Evolutionary conservation across 1,139 yeast species (phyloP).

Genomic region (Taphrina confusa): DNA sequence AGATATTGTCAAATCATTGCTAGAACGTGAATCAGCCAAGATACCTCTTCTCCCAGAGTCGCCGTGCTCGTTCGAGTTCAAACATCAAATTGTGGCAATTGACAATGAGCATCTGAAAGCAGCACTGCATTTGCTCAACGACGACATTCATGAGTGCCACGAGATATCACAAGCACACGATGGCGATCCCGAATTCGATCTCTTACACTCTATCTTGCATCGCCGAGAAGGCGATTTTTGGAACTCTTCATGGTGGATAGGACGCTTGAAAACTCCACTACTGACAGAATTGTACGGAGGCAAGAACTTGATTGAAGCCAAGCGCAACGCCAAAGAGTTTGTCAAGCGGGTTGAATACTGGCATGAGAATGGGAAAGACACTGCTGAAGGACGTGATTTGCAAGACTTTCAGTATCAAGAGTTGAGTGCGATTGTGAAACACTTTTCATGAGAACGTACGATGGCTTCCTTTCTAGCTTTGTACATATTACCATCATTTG

Average conservation of each 20-base stretch:
- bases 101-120: neutral
- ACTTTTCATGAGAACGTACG: constrained; percentile 1
- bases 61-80: neutral
- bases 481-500: no score
- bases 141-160: constrained; percentile 25
- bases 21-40: neutral
- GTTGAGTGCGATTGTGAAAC: constrained; percentile 4
- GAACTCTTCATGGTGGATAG: constrained; percentile 19
- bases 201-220: constrained; percentile 12
- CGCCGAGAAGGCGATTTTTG: constrained; percentile 27
- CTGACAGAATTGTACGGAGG: constrained; percentile 13
- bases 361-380: neutral
- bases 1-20: no score
- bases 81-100: neutral
- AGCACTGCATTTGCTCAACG: constrained; percentile 14
- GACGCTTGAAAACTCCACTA: neutral
- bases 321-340: constrained; percentile 3
- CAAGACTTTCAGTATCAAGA: neutral
- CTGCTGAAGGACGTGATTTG: neutral
- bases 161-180: constrained; percentile 2
- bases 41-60: constrained; percentile 9
- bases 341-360: constrained; percentile 6
- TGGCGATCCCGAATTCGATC: constrained; percentile 13
- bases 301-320: neutral
- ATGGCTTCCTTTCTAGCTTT: no score